Base-by-base conservation (phyloP, 2,329 filamentous ascomycete species). In the Penicillium sp. region DNA sequence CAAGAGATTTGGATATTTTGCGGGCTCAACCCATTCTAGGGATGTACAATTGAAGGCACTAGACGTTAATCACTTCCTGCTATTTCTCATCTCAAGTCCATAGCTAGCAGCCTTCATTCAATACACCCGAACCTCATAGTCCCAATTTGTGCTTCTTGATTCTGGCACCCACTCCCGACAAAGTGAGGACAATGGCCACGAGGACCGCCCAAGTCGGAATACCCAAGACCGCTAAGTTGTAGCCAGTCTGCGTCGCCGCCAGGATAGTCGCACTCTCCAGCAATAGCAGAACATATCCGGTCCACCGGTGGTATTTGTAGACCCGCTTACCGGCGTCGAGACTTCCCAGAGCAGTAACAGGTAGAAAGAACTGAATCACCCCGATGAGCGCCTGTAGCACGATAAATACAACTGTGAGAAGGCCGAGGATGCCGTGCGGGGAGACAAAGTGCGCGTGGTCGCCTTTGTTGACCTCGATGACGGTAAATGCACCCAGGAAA, bases 261-360 rank as follows among this genome's bases (percentile, higher is more conserved):
- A 80, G 75, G 33, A 95, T 79, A 0, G 91, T 93, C 8, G 81
- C 82, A 54, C 95, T 72, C 54, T 92, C 77, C 60, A 95, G 62
- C 44, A 85, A 64, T 46, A 92, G 72, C 50, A 91, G 74, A 6
- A 82, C 57, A 66, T 98, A 97, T 2, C 92, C 93, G 20, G 78
- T 79, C 46, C 80, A 72, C 27, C 92, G 82, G 69, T 97, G 93
- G 63, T 91, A 95, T 72, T 95, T 96, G 78, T 92, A 97, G 37
- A 95, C 69, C 23, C 77, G 77, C 78, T 91, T 95, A 18, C 90
- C 92, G 3, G 83, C 83, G 24, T 88, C 84, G 55, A 86, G 83
- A 48, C 88, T 83, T 4, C 91, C 91, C 61, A 92, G 95, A 1
- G 95, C 62, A 12, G 52, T 39, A 0, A 66, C 65, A 0, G 91